Percentiles rank a stretch among this genome's conserved stretches.
These are phyloP conservation scores for Ogataea methylovora DNA, from an alignment of 805 yeast species.

Conservation along the genomic window DNA sequence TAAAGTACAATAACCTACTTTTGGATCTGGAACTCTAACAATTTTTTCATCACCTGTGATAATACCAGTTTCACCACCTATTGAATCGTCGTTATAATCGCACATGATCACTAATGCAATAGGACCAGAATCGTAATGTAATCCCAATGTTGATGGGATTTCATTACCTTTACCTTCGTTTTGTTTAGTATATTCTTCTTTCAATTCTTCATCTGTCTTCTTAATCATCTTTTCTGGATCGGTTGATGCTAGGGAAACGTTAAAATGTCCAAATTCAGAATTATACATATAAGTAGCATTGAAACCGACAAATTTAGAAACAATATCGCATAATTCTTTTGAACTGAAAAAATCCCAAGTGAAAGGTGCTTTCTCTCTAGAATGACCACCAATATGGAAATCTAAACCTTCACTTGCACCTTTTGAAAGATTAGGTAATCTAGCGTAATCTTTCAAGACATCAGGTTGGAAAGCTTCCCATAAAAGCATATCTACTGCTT, in stretches of 20 bases:
- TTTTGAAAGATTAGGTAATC: slow-evolving; percentile 25
- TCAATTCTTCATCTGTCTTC: slow-evolving; percentile 6
- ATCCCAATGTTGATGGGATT: slow-evolving; percentile 37
- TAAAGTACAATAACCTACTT: slow-evolving; percentile 35
- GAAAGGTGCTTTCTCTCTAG: slow-evolving; percentile 34
- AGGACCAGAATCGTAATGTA: slow-evolving; percentile 41
- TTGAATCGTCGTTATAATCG: slow-evolving; percentile 36
- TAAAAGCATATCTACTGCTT: slow-evolving; percentile 49
- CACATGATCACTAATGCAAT: slow-evolving; percentile 44
- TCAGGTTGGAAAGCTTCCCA: slow-evolving; percentile 42
- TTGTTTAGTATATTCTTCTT: slow-evolving; percentile 2
- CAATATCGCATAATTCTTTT: slow-evolving; percentile 40
- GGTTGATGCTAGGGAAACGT: slow-evolving; percentile 32
- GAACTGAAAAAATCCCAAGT: slow-evolving; percentile 44
- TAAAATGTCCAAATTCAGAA: slow-evolving; percentile 47
- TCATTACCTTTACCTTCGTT: slow-evolving; percentile 22
- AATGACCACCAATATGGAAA: slow-evolving; percentile 43
- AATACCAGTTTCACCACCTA: slow-evolving; percentile 45
- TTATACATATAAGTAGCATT: slow-evolving; percentile 39
- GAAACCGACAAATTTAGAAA: slow-evolving; percentile 43
- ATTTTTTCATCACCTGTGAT: slow-evolving; percentile 33
- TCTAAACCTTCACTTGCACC: slow-evolving; percentile 22
- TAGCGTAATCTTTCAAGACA: slow-evolving; percentile 33
- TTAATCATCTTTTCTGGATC: slow-evolving; percentile 9
- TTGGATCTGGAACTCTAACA: slow-evolving; percentile 29